phyloP scores from a whole-genome alignment of 176 grass and related monocot species.

The Aegilops tauschii region DNA sequence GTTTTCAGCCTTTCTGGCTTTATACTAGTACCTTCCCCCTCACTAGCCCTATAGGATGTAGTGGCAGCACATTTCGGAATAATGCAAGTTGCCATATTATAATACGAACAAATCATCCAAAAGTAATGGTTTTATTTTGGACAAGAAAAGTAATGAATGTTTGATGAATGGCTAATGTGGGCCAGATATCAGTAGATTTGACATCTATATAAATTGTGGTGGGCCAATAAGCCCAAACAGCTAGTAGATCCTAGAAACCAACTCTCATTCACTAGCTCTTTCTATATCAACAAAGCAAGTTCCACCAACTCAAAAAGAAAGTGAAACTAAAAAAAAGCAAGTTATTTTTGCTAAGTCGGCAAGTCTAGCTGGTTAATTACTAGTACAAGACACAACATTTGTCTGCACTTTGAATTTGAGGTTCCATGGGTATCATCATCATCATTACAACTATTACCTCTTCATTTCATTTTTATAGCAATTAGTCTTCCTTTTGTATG shows the following conservation, averaged over 20 bases:
- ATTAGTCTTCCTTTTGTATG: neutral
- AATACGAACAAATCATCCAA: neutral
- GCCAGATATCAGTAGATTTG: neutral
- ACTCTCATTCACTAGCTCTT: neutral
- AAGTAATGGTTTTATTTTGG: slow-evolving; percentile 5
- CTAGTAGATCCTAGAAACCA: neutral
- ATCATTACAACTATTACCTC: neutral
- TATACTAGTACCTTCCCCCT: slow-evolving; percentile 5
- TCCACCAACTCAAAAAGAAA: neutral
- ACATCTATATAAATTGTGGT: neutral
- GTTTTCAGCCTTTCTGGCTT: slow-evolving; percentile 38
- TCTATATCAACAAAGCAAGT: neutral
- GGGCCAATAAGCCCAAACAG: slow-evolving; percentile 13
- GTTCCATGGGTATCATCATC: neutral
- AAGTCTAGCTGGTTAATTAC: neutral
- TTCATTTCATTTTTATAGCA: neutral
- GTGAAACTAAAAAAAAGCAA: neutral
- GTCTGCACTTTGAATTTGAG: neutral
- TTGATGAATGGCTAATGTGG: neutral
- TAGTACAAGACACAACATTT: neutral
- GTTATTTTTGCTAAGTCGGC: neutral
- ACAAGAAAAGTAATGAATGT: neutral
- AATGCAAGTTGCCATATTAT: slow-evolving; percentile 11
- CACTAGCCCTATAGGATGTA: slow-evolving; percentile 7
- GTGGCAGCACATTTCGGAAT: neutral